Evolutionary conservation across 441 rosid species (phyloP), one percentile per base, ranked within the genome.

Genomic region (Dalechampia spathulata): DNA sequence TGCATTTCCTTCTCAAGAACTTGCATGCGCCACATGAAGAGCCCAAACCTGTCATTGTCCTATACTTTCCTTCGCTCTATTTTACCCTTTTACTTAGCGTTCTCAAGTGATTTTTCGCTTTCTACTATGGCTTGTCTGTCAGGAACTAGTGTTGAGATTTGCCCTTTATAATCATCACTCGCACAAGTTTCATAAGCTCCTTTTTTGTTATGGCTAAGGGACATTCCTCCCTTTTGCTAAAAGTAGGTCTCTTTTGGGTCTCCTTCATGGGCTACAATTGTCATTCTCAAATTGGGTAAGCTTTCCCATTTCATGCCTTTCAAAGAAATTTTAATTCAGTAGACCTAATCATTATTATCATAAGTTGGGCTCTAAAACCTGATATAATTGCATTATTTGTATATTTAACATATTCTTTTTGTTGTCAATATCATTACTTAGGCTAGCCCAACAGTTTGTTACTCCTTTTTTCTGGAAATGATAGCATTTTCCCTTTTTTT

Each of bases 11-110:
- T 75, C 98, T 83, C 37, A 92, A 75, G 74, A 88, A 92, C 71
- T 86, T 91, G 90, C 98, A 91, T 58, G 98, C 96, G 68, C 95
- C 96, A 68, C 96, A 88, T 22, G 98, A 91, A 64, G 90, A 78
- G 66, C 96, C 86, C 55, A 73, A 71, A 65, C 86, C 85, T 77
- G 78, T 78, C 98, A 91, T 91, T 76, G 34, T 73, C 81, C 64
- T 66, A 7, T 46, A 52, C 66, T 38, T 67, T 66, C 58, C n/a
- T 39, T 39, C n/a, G n/a, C n/a, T n/a, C n/a, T n/a, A n/a, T n/a
- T n/a, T n/a, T n/a, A n/a, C n/a, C 13, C 39, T 12, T 39, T 57
- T 48, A 36, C 58, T 63, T 55, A 42, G 37, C 62, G 55, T 20
- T 59, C 55, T 52, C 55, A 54, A 19, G 42, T 19, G 73, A 46